phyloP scores from a whole-genome alignment of 2,329 filamentous ascomycete species.

The Pestalotiopsis sp. region DNA sequence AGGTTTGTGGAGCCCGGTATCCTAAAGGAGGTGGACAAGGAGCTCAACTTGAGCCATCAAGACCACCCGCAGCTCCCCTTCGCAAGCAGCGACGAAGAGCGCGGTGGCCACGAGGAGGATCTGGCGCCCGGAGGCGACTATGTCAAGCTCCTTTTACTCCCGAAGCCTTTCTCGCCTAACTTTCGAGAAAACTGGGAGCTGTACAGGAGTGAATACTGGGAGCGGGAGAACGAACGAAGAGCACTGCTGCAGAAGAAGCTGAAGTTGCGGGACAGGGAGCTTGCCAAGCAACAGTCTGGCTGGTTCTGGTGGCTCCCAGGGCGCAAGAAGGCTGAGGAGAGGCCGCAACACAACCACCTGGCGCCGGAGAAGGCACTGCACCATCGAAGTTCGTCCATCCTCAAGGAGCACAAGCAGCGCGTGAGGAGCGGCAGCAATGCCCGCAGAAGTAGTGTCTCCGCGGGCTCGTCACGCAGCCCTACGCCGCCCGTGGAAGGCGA shows the following conservation, averaged over 20 bases:
- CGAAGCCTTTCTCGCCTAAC: constrained; percentile 92
- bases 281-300: constrained; percentile 69
- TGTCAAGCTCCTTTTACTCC: constrained; percentile 85
- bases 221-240: constrained; percentile 90
- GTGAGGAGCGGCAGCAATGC: constrained; percentile 52
- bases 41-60: constrained; percentile 51
- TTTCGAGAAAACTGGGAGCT: constrained; percentile 98
- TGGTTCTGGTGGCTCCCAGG: constrained; percentile 90
- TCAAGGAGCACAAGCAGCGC: constrained; percentile 47
- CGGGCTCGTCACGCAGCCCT: constrained; percentile 52
- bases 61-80: constrained; percentile 43
- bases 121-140: constrained; percentile 88
- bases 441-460: constrained; percentile 52
- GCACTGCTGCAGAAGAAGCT: constrained; percentile 72
- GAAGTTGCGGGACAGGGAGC: constrained; percentile 66
- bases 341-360: constrained; percentile 19
- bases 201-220: constrained; percentile 95
- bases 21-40: constrained; percentile 62
- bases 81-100: constrained; percentile 57
- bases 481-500: constrained; percentile 52
- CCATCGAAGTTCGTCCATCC: constrained; percentile 44
- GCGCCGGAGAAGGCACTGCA: constrained; percentile 41
- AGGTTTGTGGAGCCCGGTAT: constrained; percentile 73
- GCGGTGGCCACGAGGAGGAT: constrained; percentile 81
- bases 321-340: constrained; percentile 45